Percentiles rank a stretch among this genome's conserved stretches.
Conservation (phyloP, 768 basidiomycete species). For the Pleurotus cornucopiae region DNA sequence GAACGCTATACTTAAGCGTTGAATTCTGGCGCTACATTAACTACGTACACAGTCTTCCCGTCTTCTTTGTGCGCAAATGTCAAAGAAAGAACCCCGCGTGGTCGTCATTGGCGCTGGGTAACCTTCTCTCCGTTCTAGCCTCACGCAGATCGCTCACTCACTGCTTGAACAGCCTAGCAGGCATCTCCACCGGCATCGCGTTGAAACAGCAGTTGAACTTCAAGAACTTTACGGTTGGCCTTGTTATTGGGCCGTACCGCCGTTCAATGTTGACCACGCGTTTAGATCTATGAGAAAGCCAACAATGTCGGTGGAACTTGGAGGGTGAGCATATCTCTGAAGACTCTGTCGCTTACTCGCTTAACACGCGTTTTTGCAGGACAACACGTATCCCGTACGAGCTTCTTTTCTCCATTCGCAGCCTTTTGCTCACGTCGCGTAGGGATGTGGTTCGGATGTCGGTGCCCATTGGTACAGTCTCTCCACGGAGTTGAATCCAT, state of each 20-base stretch:
- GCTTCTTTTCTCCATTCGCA: neutral
- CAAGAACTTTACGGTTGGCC: constrained; percentile 44
- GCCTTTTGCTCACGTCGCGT: neutral
- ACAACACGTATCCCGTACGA: constrained; percentile 51
- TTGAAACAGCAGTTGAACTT: constrained; percentile 39
- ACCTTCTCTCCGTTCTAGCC: constrained; percentile 8
- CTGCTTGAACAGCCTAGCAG: constrained; percentile 30
- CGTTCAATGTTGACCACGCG: neutral
- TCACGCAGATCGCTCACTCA: neutral
- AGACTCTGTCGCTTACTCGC: neutral
- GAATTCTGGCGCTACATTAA: too few species aligned
- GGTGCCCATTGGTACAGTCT: constrained; percentile 53
- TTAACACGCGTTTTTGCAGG: constrained; percentile 24
- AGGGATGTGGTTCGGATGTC: constrained; percentile 57
- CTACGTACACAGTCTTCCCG: too few species aligned
- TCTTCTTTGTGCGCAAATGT: too few species aligned
- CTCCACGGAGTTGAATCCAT: constrained; percentile 48
- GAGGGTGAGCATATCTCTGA: constrained; percentile 36
- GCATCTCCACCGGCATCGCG: constrained; percentile 44
- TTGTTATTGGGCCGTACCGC: neutral
- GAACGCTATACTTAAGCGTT: too few species aligned
- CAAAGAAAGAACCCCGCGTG: constrained; percentile 27
- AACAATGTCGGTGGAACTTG: constrained; percentile 49
- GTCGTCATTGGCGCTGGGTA: constrained; percentile 52
- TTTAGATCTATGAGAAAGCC: constrained; percentile 49